These are phyloP conservation scores for Apiospora pterosperma DNA, from an alignment of 2,329 filamentous ascomycete species.

Conservation along the genomic window DNA sequence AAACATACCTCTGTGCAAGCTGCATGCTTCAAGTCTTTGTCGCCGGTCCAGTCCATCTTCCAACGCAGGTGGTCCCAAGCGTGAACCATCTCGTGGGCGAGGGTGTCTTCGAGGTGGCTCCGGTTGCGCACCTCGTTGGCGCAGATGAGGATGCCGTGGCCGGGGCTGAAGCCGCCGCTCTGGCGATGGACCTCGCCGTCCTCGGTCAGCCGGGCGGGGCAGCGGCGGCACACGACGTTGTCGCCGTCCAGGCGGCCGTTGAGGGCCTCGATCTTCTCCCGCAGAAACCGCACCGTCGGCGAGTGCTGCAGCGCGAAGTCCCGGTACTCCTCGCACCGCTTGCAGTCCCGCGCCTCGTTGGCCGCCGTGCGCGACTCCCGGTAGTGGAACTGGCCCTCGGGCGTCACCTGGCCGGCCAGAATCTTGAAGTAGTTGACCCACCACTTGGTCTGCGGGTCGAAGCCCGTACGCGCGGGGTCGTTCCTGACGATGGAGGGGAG, in stretches of 20 bases:
- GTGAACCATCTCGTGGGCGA: conserved; percentile 97
- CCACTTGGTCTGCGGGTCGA: conserved; percentile 57
- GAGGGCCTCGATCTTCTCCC: conserved; percentile 73
- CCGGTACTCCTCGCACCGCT: conserved; percentile 74
- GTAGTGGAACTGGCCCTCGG: conserved; percentile 70
- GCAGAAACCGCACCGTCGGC: conserved; percentile 83
- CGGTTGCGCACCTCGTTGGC: conserved; percentile 83
- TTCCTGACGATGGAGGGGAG: conserved; percentile 43
- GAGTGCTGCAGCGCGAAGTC: conserved; percentile 83
- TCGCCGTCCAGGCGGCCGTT: conserved; percentile 69
- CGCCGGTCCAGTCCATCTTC: conserved; percentile 77
- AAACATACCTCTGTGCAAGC: conserved; percentile 82
- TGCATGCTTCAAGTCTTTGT: conserved; percentile 76
- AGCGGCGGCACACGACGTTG: conserved; percentile 82
- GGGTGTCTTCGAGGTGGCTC: conserved; percentile 84
- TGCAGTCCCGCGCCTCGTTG: conserved; percentile 76
- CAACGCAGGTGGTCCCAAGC: conserved; percentile 91
- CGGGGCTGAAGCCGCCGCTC: conserved; percentile 79
- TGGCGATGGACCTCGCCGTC: conserved; percentile 60
- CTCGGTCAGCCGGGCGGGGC: conserved; percentile 55
- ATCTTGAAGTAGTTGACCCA: conserved; percentile 88
- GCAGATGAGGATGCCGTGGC: conserved; percentile 86
- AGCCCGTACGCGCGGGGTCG: conserved; percentile 59
- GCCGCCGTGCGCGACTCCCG: conserved; percentile 71
- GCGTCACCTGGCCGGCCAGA: conserved; percentile 68